Evolutionary conservation across 1,284 basidiomycete species (phyloP), one percentile per base, ranked within the genome.

Genomic region (Tylopilus orsonianus): DNA sequence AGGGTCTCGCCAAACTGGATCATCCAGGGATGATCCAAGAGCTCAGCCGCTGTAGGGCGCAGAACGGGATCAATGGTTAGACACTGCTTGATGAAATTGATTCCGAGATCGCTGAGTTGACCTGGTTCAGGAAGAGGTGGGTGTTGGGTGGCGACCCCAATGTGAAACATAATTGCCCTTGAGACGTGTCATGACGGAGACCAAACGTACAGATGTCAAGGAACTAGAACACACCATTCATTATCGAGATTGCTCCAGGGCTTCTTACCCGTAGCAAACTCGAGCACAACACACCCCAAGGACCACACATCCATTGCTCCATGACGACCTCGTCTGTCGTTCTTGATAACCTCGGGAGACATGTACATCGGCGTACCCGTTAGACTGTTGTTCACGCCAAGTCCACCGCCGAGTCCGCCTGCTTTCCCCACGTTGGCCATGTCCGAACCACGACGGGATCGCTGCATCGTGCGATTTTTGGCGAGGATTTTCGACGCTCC

Each of bases 331-430:
- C 87, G 83, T 57, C 77, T 85, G 58, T 92, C 89, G 59, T 87
- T 93, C 71, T 97, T 94, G 75, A 99, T 99, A 41, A 98, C 87
- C 66, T 99, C 97, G 1, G 97, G 97, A 9, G 93, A 96, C 91
- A 99, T 97, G 71, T 99, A 99, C 96, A 99, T 99, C 0, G 97
- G 97, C 16, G 97, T 99, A 12, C 97, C 97, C 2, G 96, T 97
- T 27, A 97, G 74, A 63, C 90, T 91, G 70, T 89, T 90, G 44
- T 67, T 66, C 69, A 80, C 77, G 13, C 77, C 82, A 8, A 79
- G 67, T 7, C 72, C 72, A 41, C 74, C 75, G 19, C 59, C 63
- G 13, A 65, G 55, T 9, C 53, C 65, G 22, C 66, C 65, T 12
- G 64, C 62, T 27, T 66, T 60, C 4, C 62, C 57, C 12, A 65